phyloP scores from a whole-genome alignment of 306 rosid species.

The Hippophae gyantsensis region DNA sequence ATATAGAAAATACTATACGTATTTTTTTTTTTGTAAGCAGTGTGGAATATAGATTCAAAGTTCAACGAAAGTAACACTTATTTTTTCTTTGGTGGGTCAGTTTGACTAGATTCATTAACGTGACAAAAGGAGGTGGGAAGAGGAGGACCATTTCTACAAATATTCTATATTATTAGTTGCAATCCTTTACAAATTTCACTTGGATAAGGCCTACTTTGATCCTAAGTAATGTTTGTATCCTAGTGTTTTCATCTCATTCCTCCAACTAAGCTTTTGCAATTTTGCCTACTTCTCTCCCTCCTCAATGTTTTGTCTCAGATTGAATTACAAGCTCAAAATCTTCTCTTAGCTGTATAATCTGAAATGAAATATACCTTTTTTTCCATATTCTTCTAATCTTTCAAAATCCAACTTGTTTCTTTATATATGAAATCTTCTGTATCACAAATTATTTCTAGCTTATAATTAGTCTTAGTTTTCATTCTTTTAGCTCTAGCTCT shows the following conservation, averaged over 20 bases:
- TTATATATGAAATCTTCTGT: no score
- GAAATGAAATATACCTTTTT: background rate
- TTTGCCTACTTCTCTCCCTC: slow-evolving; percentile 13
- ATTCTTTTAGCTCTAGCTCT: background rate
- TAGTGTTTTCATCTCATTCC: no score
- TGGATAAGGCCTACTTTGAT: slow-evolving; percentile 24
- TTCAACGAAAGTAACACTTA: slow-evolving; percentile 22
- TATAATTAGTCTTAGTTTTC: background rate
- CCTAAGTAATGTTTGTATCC: slow-evolving; percentile 6
- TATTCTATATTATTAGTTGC: slow-evolving; percentile 31
- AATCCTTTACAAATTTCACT: slow-evolving; percentile 17
- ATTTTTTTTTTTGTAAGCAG: background rate
- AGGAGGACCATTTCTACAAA: slow-evolving; percentile 33
- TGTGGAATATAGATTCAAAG: slow-evolving; percentile 35
- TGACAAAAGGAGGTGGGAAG: slow-evolving; percentile 8
- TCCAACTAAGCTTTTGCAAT: background rate
- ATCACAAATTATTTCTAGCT: background rate
- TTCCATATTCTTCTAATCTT: background rate
- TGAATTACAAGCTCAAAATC: slow-evolving; percentile 14
- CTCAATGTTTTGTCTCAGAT: slow-evolving; percentile 24
- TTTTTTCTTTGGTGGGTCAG: slow-evolving; percentile 36
- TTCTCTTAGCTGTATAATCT: background rate
- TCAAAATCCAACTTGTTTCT: background rate
- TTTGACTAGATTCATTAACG: slow-evolving; percentile 42
- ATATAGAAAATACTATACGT: no score